Base-by-base conservation (phyloP, 768 basidiomycete species). In the Tulasnella sp. region DNA sequence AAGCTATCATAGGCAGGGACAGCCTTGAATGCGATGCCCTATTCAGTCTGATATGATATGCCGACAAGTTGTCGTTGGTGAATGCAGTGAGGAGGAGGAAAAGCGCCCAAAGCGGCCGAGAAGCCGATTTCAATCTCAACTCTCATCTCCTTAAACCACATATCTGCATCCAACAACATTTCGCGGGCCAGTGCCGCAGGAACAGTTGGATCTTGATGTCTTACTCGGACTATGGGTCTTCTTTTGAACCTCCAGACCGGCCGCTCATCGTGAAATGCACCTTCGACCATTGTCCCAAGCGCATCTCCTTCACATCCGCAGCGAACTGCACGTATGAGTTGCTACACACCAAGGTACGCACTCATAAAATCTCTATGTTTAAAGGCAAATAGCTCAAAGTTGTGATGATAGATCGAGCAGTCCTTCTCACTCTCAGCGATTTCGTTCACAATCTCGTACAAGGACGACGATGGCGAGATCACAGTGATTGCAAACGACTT, bases 401-500 rank as follows among this genome's bases (percentile, higher is more conserved):
- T 44, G 19, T 53, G 51, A 54, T 52, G 38, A 4, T 66, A 94
- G 92, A 79, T 96, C 31, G 89, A 90, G 65, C 84, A 89, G 67
- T 84, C 83, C 62, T 96, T 91, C 68, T 78, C 83, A 0, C 78
- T 94, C 22, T 81, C 76, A 44, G 79, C 80, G 3, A 79, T 80
- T 0, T 72, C 81, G 4, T 94, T 86, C 66, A 74, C 74, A 3
- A 83, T 97, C 59, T 75, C 82, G 3, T 96, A 91, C 72, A 86
- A 82, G 65, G 91, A 92, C 66, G 90, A 96, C 67, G 90, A 93
- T 60, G 85, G 84, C 60, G 90, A 92, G 68, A 77, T 80, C 58
- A 81, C 77, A 22, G 77, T 75, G 62, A 87, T 92, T 63, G 71
- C 74, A 0, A 80, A 77, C 19, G 89, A 94, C 59, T 68, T 71